Evolutionary conservation across 257 asterid genomes (phyloP).

Genomic region (Solanum clarkiae): DNA sequence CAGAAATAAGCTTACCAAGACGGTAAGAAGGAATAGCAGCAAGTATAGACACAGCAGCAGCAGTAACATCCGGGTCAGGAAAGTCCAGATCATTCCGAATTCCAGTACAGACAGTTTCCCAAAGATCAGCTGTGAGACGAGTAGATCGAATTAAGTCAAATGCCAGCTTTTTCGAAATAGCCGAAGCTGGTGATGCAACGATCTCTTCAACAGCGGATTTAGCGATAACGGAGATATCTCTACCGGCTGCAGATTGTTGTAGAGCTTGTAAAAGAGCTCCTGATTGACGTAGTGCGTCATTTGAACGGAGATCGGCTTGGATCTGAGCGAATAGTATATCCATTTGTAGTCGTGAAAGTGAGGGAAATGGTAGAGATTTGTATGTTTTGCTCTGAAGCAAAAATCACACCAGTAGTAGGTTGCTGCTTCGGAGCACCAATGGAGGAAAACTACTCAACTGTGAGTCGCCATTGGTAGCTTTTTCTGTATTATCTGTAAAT

Average conservation of each 20-base stretch:
- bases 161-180: constrained; percentile 75
- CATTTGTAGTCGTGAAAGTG: constrained; percentile 17
- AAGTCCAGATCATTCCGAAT: constrained; percentile 74
- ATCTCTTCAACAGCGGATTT: constrained; percentile 91
- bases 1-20: constrained; percentile 63
- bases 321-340: constrained; percentile 84
- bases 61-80: constrained; percentile 86
- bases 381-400: neutral
- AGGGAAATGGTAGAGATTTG: neutral
- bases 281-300: constrained; percentile 87
- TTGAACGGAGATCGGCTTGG: constrained; percentile 89
- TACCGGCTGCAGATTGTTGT: constrained; percentile 89
- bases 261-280: constrained; percentile 87
- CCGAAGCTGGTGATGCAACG: constrained; percentile 91
- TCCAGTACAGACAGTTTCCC: constrained; percentile 76
- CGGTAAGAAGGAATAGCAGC: constrained; percentile 83
- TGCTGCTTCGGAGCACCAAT: neutral
- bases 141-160: constrained; percentile 83
- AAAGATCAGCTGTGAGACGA: constrained; percentile 70
- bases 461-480: neutral
- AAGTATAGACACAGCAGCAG: constrained; percentile 81
- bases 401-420: neutral
- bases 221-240: constrained; percentile 77
- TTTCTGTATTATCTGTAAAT: neutral
- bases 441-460: neutral